Evolutionary conservation across 2,329 filamentous ascomycete genomes (phyloP).

Genomic region (Cladosporium colombiae): DNA sequence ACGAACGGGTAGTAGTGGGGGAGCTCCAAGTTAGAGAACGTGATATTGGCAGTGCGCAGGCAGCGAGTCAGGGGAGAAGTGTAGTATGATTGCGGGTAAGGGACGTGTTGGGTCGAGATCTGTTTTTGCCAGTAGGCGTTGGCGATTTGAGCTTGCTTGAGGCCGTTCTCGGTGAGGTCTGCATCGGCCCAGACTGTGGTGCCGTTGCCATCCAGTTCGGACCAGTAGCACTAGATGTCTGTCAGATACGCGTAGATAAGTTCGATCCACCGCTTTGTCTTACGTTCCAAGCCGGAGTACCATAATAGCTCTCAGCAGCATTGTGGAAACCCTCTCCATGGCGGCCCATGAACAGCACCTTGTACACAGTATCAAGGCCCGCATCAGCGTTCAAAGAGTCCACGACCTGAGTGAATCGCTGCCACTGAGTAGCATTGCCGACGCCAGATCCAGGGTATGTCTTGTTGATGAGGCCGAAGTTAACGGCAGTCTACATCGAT

Average conservation of each 20-base stretch:
- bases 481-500: slow-evolving; percentile 53
- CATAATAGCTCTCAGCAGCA: slow-evolving; percentile 65
- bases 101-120: slow-evolving; percentile 57
- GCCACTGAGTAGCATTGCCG: slow-evolving; percentile 61
- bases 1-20: slow-evolving; percentile 56
- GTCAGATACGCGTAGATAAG: neutral
- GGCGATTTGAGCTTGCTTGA: slow-evolving; percentile 59
- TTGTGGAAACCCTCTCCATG: slow-evolving; percentile 70
- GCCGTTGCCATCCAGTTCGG: slow-evolving; percentile 62
- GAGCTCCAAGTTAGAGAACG: slow-evolving; percentile 58
- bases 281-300: slow-evolving; percentile 69
- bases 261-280: slow-evolving; percentile 32
- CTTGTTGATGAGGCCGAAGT: slow-evolving; percentile 67
- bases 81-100: slow-evolving; percentile 66
- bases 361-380: slow-evolving; percentile 60
- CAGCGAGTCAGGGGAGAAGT: slow-evolving; percentile 64
- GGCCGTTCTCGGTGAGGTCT: slow-evolving; percentile 58
- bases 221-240: slow-evolving; percentile 58
- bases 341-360: slow-evolving; percentile 68
- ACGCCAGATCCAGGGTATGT: slow-evolving; percentile 57
- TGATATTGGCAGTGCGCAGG: slow-evolving; percentile 62
- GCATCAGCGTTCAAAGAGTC: slow-evolving; percentile 55
- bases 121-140: slow-evolving; percentile 62
- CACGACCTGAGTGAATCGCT: slow-evolving; percentile 63
- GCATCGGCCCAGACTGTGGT: slow-evolving; percentile 66